These are phyloP conservation scores for apple (Malus domestica) DNA, from an alignment of 306 rosid species.

Conservation along the genomic window DNA sequence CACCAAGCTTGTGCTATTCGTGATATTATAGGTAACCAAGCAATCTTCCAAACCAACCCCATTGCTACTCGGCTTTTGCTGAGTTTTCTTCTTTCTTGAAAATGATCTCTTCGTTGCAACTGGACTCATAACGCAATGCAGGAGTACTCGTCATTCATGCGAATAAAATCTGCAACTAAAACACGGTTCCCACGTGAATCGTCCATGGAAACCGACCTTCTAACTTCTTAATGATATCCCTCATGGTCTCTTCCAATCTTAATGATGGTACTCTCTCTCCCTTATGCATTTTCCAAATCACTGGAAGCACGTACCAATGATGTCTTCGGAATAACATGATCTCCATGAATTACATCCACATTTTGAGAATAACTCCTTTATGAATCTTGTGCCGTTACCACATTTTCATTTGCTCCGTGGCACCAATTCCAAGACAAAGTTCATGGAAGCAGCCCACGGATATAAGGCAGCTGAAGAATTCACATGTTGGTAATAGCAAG, in stretches of 20 bases:
- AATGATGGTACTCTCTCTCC: constrained; percentile 42
- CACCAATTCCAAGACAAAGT: neutral
- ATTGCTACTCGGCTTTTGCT: too few relatives aligned
- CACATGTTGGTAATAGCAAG: too few relatives aligned
- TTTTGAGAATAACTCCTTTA: constrained; percentile 24
- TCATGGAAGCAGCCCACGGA: too few relatives aligned
- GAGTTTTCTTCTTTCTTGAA: constrained; percentile 26
- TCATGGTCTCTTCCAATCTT: constrained; percentile 60
- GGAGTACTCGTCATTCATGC: constrained; percentile 32
- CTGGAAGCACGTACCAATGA: constrained; percentile 42
- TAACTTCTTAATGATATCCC: constrained; percentile 33
- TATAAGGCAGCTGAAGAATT: too few relatives aligned
- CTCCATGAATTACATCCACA: constrained; percentile 18
- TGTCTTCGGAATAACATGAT: constrained; percentile 28
- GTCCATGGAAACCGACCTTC: constrained; percentile 83
- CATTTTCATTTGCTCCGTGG: constrained; percentile 21
- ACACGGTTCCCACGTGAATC: constrained; percentile 34
- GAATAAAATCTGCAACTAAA: constrained; percentile 43
- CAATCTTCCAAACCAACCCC: too few relatives aligned
- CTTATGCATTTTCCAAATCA: constrained; percentile 50
- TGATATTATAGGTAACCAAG: too few relatives aligned
- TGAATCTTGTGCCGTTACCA: constrained; percentile 3
- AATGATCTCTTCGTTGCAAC: constrained; percentile 81
- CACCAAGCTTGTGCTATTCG: too few relatives aligned
- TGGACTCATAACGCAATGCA: constrained; percentile 60